Percentiles rank a stretch among this genome's conserved stretches.
Conservation (phyloP, 768 basidiomycete species). For the Calocera viscosa region DNA sequence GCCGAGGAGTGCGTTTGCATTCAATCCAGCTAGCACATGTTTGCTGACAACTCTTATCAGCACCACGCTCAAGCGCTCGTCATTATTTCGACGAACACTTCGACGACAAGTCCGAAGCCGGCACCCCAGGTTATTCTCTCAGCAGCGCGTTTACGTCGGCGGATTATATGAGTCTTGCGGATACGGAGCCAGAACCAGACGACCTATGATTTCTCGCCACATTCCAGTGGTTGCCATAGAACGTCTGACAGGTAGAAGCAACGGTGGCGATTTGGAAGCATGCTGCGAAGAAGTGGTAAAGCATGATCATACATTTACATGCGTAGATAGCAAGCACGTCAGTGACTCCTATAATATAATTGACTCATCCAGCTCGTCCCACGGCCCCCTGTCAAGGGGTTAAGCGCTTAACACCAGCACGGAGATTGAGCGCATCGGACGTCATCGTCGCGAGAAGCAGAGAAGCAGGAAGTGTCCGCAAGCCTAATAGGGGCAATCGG, state of each 20-base stretch:
- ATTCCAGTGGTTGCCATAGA: neutral
- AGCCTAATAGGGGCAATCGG: no score
- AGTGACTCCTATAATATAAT: neutral
- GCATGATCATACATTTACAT: neutral
- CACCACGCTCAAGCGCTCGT: conserved; percentile 70
- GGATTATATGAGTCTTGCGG: conserved; percentile 3
- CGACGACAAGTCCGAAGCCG: neutral
- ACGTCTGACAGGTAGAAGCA: neutral
- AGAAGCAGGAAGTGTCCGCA: no score
- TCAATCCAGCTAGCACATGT: conserved; percentile 4
- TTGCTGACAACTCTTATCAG: conserved; percentile 30
- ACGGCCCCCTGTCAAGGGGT: no score
- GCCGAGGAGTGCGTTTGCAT: conserved; percentile 59
- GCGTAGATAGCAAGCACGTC: neutral
- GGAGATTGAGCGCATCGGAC: no score
- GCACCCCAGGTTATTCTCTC: neutral
- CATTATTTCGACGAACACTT: conserved; percentile 77
- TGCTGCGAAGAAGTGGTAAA: neutral
- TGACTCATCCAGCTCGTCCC: no score
- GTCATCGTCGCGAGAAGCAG: no score
- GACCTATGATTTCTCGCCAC: neutral
- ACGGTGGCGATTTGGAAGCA: neutral
- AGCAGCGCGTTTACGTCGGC: neutral
- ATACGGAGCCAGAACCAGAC: conserved; percentile 1
- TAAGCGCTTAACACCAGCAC: no score